A percentile compares a stretch with the other conserved stretches of the same genome.
Evolutionary conservation across 345 rosid genomes (phyloP).

Genomic region (Noccaea bulbosa): DNA sequence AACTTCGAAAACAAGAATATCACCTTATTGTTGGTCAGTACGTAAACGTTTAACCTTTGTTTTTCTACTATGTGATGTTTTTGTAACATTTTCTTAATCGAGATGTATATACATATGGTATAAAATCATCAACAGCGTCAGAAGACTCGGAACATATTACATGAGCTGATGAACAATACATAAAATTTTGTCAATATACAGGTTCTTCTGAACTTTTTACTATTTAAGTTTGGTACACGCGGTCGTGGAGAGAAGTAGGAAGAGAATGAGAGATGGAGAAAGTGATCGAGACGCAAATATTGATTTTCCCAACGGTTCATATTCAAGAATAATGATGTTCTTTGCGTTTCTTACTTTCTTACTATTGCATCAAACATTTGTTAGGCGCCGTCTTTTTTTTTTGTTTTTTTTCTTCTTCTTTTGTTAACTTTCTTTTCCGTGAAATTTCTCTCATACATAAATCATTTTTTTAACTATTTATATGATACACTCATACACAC

Average conservation of each 20-base stretch:
- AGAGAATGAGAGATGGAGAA: conserved; percentile 40
- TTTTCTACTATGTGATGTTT: neutral
- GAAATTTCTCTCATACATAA: neutral
- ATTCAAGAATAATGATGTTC: conserved; percentile 38
- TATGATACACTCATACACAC: too few species aligned
- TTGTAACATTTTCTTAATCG: neutral
- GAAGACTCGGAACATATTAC: conserved; percentile 15
- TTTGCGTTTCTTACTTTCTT: conserved; percentile 29
- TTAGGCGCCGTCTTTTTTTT: conserved; percentile 63
- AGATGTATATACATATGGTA: neutral
- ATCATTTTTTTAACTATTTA: conserved; percentile 2
- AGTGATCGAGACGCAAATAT: conserved; percentile 37
- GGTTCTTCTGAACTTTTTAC: neutral
- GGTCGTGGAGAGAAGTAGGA: conserved; percentile 13
- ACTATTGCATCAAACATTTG: conserved; percentile 34
- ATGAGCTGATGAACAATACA: neutral
- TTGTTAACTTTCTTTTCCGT: neutral
- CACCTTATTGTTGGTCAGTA: neutral
- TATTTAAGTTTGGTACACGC: conserved; percentile 11
- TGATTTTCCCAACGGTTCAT: conserved; percentile 35
- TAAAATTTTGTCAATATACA: neutral
- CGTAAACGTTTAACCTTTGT: neutral
- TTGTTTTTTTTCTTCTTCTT: conserved; percentile 1
- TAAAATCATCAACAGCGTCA: neutral
- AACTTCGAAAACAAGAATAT: neutral